Evolutionary conservation across 169 alveolate genomes (phyloP).

Genomic region (Theileria annulata): DNA sequence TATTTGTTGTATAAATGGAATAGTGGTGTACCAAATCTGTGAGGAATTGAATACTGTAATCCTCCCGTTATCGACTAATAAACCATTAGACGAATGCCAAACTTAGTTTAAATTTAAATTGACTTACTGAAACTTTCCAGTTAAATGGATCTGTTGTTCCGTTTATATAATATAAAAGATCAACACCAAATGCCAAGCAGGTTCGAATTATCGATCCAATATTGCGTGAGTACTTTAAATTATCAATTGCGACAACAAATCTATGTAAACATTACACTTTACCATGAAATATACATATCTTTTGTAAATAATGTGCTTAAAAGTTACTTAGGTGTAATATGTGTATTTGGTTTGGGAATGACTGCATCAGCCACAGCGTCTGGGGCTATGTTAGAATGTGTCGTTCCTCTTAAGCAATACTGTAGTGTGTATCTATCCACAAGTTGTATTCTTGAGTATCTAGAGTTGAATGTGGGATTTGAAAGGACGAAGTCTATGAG

Average conservation of each 20-base stretch:
- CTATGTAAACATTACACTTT: constrained; percentile 7
- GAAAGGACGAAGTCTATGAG: constrained; percentile 31
- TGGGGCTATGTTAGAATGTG: constrained; percentile 2
- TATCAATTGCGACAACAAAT: constrained; percentile 71
- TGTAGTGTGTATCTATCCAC: constrained; percentile 30
- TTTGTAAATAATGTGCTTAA: too few species aligned
- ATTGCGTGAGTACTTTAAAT: constrained; percentile 73
- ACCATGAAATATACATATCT: too few species aligned
- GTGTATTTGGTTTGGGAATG: constrained; percentile 22
- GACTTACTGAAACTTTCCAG: constrained; percentile 68
- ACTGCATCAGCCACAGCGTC: constrained; percentile 57
- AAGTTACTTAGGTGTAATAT: constrained; percentile 38
- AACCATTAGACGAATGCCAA: neutral
- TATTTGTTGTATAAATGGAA: too few species aligned
- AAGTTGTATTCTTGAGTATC: constrained; percentile 47
- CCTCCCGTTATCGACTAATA: constrained; percentile 67
- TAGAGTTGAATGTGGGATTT: neutral
- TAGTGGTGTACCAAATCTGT: constrained; percentile 49
- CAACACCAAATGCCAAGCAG: constrained; percentile 70
- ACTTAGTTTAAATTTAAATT: neutral
- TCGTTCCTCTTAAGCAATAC: constrained; percentile 55
- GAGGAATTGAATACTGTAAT: constrained; percentile 69
- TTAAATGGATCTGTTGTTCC: constrained; percentile 78
- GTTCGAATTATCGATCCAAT: constrained; percentile 70
- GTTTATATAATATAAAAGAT: constrained; percentile 61